Evolutionary conservation across 345 rosid genomes (phyloP).

Genomic region (Clarkia xantiana): DNA sequence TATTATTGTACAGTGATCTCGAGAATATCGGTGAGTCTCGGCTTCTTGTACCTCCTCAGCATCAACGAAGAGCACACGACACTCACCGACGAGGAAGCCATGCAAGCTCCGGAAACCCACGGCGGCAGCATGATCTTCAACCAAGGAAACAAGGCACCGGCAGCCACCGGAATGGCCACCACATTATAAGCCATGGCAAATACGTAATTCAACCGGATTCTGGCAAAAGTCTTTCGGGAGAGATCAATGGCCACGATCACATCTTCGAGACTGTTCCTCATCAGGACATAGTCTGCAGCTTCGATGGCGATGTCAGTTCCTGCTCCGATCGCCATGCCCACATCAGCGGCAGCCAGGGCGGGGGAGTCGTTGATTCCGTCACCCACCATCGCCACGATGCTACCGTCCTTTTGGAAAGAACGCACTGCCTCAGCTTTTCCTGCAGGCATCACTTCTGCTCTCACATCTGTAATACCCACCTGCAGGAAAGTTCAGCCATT

Average conservation of each 20-base stretch:
- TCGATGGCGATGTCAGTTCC: slow-evolving; percentile 97
- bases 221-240: slow-evolving; percentile 65
- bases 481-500: too few relatives aligned
- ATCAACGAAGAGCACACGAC: slow-evolving; percentile 97
- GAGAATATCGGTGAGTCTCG: slow-evolving; percentile 83
- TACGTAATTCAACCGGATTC: slow-evolving; percentile 67
- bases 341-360: slow-evolving; percentile 90
- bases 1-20: slow-evolving; percentile 77
- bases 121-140: slow-evolving; percentile 71
- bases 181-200: slow-evolving; percentile 96
- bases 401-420: slow-evolving; percentile 71
- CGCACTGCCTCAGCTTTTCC: slow-evolving; percentile 76
- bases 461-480: slow-evolving; percentile 79
- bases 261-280: slow-evolving; percentile 91
- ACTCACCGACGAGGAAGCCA: slow-evolving; percentile 95
- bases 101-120: slow-evolving; percentile 96
- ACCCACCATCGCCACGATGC: slow-evolving; percentile 94
- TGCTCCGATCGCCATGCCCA: slow-evolving; percentile 98
- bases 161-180: slow-evolving; percentile 73
- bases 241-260: slow-evolving; percentile 94
- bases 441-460: slow-evolving; percentile 97
- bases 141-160: slow-evolving; percentile 68
- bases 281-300: slow-evolving; percentile 92
- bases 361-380: slow-evolving; percentile 99
- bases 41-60: slow-evolving; percentile 73